Percentiles rank a stretch among this genome's conserved stretches.
These are phyloP conservation scores for Lactarius hatsudake DNA, from an alignment of 768 basidiomycete species.

Conservation along the genomic window DNA sequence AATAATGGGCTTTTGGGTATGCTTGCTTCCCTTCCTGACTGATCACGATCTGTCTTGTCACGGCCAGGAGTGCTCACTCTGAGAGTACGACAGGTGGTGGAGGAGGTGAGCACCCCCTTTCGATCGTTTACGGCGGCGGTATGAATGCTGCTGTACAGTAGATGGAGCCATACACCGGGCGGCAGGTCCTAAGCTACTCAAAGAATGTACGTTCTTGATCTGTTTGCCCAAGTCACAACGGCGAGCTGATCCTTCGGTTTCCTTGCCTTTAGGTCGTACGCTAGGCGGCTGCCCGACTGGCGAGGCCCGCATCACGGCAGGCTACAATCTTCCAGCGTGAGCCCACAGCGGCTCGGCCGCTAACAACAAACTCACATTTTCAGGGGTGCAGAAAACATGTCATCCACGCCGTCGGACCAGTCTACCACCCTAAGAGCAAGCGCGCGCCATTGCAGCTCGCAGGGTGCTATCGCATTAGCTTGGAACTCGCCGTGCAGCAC, in stretches of 20 bases:
- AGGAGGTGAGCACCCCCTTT: slow-evolving; percentile 50
- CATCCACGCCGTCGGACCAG: slow-evolving; percentile 81
- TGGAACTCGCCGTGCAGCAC: slow-evolving; percentile 60
- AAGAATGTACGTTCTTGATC: slow-evolving; percentile 54
- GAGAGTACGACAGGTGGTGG: slow-evolving; percentile 55
- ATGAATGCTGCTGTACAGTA: slow-evolving; percentile 41
- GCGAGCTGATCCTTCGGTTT: neutral
- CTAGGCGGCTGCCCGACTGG: slow-evolving; percentile 70
- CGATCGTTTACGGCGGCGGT: neutral
- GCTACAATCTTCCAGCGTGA: slow-evolving; percentile 74
- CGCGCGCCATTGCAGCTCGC: slow-evolving; percentile 52
- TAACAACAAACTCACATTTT: neutral
- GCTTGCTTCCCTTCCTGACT: slow-evolving; percentile 8
- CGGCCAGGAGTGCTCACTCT: neutral
- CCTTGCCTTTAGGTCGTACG: slow-evolving; percentile 42
- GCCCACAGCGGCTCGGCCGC: slow-evolving; percentile 32
- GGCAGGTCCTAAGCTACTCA: slow-evolving; percentile 60
- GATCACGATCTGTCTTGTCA: neutral
- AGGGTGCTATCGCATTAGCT: slow-evolving; percentile 65
- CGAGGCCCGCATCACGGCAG: slow-evolving; percentile 74
- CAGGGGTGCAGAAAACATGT: slow-evolving; percentile 53
- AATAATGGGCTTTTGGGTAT: slow-evolving; percentile 68
- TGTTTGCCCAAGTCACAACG: neutral
- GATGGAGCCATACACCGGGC: slow-evolving; percentile 81
- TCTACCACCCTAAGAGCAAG: slow-evolving; percentile 48